Base-by-base conservation (phyloP, 192 early-diverging fungal genomes). In the Oehlia diaphana region DNA sequence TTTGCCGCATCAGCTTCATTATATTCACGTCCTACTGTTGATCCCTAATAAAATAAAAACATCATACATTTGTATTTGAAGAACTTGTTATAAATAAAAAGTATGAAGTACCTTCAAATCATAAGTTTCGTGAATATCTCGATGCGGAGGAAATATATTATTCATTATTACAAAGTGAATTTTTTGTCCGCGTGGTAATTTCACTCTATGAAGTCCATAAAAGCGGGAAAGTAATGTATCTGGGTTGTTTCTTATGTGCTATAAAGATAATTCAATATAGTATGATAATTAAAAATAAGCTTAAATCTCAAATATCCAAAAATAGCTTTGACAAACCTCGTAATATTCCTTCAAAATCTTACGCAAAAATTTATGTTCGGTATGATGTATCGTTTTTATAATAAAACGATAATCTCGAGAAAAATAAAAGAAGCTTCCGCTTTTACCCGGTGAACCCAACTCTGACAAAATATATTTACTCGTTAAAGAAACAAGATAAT, bases 121-220 rank as follows among this genome's bases (percentile, higher is more conserved):
- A 80, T 94, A 99, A 62, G 91, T 94, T 81, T 95, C 93, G 80
- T 99, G 96, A 42, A 99, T 96, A 87, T 99, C 96, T 83, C 95
- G 92, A 88, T 97, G 96, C 12, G 96, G 90, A 21, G 98, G 97
- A 81, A 99, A 97, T 13, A 99, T 94, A 83, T 99, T 99, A 75
- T 94, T 95, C 98, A 99, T 99, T 23, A 99, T 96, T 10, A 99
- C 95, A 87, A 99, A 99, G 86, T 99, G 97, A 65, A 99, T 94
- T 84, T 99, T 98, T 63, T 90, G 87, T 69, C 93, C 93, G 50
- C 94, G 95, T 61, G 96, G 96, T 62, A 97, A 87, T 86, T 99
- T 99, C 72, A 99, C 94, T 68, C 98, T 92, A 81, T 99, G 96
- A 63, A 99, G 85, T 50, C 97, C 97, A 86, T 97, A 97, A 80